Evolutionary conservation across 257 asterid species (phyloP), one percentile per base, ranked within the genome.

Genomic region (Jacaranda copaia): DNA sequence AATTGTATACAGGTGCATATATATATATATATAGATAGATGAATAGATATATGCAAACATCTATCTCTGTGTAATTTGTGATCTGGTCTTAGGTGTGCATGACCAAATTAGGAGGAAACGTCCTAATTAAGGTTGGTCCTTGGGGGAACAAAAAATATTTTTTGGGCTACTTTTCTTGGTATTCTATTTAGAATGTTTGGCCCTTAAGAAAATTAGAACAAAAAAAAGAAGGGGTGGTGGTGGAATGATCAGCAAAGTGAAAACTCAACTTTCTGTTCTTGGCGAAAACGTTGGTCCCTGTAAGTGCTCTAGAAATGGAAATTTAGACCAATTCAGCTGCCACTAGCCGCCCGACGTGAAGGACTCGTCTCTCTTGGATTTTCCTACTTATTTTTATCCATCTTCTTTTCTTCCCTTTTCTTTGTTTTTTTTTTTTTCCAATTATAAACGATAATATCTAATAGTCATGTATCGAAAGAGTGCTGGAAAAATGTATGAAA

Each of bases 291-390:
- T 66, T 67, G 19, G 42, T 67, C 6, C 6, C 3, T 5, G 36
- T 6, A 18, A 70, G 45, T 70, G 55, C 15, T 40, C 12, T 51
- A 0, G 4, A 46, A 11, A 70, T 16, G 20, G 66, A 61, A 61
- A 70, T 48, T 77, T 61, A 71, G 81, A 78, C 81, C 60, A 14
- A 61, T 70, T 78, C 81, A 70, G 68, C 73, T 20, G 35, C 40
- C 20, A 18, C 51, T 61, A 42, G 73, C 81, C 81, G 73, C 68
- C 81, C 14, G 45, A 20, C 14, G 7, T 4, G 10, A 48, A 57
- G 14, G 53, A 39, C 14, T 39, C 0, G 7, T 39, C n/a, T n/a
- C n/a, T n/a, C n/a, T n/a, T n/a, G 53, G 14, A 40, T 64, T 15
- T 63, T 61, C 67, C 51, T 38, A 15, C 46, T 8, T 42, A 4